phyloP scores from a whole-genome alignment of 2,329 filamentous ascomycete species.

The Aspergillus ochraceus region DNA sequence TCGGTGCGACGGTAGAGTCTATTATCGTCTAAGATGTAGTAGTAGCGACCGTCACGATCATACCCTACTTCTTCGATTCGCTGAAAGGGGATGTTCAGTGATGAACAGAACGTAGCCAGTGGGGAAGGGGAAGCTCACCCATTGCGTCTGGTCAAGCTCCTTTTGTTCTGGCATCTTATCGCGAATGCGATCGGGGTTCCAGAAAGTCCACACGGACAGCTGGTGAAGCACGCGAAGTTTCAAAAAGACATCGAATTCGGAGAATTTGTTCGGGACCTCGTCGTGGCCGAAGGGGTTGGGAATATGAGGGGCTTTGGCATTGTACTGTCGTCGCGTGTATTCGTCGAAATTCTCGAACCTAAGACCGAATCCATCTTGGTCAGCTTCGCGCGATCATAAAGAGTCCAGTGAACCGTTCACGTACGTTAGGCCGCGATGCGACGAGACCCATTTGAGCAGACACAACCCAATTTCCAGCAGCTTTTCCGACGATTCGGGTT shows the following conservation, averaged over 20 bases:
- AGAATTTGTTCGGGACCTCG: constrained; percentile 71
- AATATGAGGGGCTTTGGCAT: constrained; percentile 69
- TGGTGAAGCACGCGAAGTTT: constrained; percentile 82
- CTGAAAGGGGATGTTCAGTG: constrained; percentile 30
- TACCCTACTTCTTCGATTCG: constrained; percentile 63
- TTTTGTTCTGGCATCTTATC: constrained; percentile 82
- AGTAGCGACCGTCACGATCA: constrained; percentile 81
- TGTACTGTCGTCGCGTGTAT: constrained; percentile 85
- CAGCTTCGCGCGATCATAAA: not conserved
- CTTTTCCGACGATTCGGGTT: constrained; percentile 67
- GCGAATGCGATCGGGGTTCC: constrained; percentile 81
- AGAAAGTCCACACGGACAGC: constrained; percentile 84
- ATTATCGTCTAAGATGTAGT: constrained; percentile 92
- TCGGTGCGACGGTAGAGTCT: constrained; percentile 88
- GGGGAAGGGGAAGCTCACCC: constrained; percentile 59
- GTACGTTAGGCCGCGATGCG: constrained; percentile 87
- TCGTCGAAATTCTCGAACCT: constrained; percentile 90
- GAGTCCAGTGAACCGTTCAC: constrained; percentile 35
- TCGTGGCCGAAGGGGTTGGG: constrained; percentile 83
- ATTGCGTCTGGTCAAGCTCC: constrained; percentile 76
- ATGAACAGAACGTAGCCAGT: not conserved
- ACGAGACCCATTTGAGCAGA: constrained; percentile 89
- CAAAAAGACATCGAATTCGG: constrained; percentile 76
- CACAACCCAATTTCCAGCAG: constrained; percentile 81
- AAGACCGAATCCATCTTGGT: constrained; percentile 13